Percentiles rank a stretch among this genome's conserved stretches.
phyloP scores from a whole-genome alignment of 345 rosid species.

The Leavenworthia alabamica region DNA sequence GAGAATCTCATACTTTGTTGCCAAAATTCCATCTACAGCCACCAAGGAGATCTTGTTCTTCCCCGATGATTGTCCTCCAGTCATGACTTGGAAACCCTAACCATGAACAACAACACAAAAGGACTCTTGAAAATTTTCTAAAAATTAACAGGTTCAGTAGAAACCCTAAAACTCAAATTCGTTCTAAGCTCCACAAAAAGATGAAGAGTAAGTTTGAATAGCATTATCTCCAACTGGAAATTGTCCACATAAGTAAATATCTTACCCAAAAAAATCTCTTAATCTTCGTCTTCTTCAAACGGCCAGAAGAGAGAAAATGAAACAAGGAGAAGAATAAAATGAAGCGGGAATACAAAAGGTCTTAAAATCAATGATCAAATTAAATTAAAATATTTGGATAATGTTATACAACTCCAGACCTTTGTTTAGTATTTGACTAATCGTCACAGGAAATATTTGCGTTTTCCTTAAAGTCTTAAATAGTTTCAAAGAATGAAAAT shows the following conservation, averaged over 20 bases:
- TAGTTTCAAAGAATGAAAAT: too few species aligned
- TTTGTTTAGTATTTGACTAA: too few species aligned
- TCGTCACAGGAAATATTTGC: too few species aligned
- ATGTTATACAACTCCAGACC: too few species aligned
- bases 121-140: background rate
- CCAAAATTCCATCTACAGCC: background rate
- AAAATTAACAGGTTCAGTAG: background rate
- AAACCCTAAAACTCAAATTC: background rate
- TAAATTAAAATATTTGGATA: too few species aligned
- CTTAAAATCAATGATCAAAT: too few species aligned
- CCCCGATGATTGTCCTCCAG: background rate
- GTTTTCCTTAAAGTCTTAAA: too few species aligned
- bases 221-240: background rate
- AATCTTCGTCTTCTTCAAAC: background rate
- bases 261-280: background rate
- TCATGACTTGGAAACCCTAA: constrained; percentile 11
- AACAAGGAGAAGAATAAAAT: too few species aligned
- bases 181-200: background rate
- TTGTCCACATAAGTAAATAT: background rate
- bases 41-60: background rate
- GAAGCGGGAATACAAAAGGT: too few species aligned
- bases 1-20: background rate
- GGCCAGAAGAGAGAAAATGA: background rate
- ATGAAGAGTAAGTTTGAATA: background rate
- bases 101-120: constrained; percentile 8